Evolutionary conservation across 495 filamentous ascomycete genomes (phyloP).

Genomic region (Sordaria brevicollis): DNA sequence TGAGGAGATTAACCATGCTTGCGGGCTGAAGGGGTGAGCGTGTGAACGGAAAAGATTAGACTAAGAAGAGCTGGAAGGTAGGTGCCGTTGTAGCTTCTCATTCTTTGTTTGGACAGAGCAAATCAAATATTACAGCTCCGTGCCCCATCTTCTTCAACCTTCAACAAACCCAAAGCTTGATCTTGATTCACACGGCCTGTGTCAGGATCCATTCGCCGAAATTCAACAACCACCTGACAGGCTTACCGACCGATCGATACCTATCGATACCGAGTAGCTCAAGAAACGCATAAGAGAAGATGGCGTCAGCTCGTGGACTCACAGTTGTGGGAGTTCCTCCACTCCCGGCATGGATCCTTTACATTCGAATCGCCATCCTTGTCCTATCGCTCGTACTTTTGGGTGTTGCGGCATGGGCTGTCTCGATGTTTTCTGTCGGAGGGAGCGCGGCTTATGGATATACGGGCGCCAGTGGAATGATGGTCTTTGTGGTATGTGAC

Average conservation of each 20-base stretch:
- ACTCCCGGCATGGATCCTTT: slow-evolving; percentile 19
- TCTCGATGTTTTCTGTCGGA: slow-evolving; percentile 15
- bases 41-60: background rate
- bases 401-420: slow-evolving; percentile 20
- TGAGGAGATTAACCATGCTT: background rate
- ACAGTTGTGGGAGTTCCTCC: slow-evolving; percentile 22
- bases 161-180: background rate
- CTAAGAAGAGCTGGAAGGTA: background rate
- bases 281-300: background rate
- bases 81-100: background rate
- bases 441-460: background rate
- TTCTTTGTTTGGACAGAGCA: background rate
- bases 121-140: background rate
- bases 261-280: background rate
- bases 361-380: slow-evolving; percentile 24
- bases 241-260: background rate
- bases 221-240: background rate
- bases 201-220: background rate
- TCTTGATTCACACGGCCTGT: background rate
- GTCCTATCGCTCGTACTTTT: slow-evolving; percentile 27
- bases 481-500: slow-evolving; percentile 27
- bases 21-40: background rate
- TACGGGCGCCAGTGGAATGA: slow-evolving; percentile 18
- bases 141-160: background rate
- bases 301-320: slow-evolving; percentile 12